Conservation (phyloP, 352 stramenopile genomes). For the Phytopythium montanum region DNA sequence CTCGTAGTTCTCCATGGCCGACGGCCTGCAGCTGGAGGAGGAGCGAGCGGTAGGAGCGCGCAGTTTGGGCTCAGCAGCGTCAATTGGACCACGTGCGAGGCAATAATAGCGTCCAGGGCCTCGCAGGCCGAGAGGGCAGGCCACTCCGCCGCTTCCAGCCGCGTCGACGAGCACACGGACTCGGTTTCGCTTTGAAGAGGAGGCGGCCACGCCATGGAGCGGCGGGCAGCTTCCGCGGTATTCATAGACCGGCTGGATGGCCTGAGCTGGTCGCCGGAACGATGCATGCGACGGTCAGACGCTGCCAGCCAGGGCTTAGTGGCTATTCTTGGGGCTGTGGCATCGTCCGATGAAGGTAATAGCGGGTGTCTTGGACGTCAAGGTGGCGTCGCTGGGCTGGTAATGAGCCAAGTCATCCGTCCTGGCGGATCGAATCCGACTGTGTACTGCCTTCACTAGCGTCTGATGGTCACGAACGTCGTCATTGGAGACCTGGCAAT, state of each 20-base stretch:
- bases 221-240: not conserved
- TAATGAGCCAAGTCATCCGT: too few species aligned
- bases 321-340: not conserved
- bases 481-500: not conserved
- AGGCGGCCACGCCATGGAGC: not conserved
- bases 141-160: not conserved
- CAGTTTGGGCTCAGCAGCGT: not conserved
- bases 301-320: not conserved
- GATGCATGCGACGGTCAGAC: not conserved
- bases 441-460: too few species aligned
- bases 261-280: not conserved
- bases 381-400: not conserved
- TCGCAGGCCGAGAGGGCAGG: too few species aligned
- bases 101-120: not conserved
- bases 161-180: not conserved
- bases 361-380: not conserved
- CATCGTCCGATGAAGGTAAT: too few species aligned
- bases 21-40: not conserved
- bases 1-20: conserved; percentile 85
- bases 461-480: too few species aligned
- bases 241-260: not conserved
- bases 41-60: not conserved
- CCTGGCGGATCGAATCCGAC: too few species aligned
- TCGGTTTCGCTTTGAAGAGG: not conserved
- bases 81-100: not conserved